phyloP scores from a whole-genome alignment of 1,284 basidiomycete species.

The Sanghuangporus sanghuang region DNA sequence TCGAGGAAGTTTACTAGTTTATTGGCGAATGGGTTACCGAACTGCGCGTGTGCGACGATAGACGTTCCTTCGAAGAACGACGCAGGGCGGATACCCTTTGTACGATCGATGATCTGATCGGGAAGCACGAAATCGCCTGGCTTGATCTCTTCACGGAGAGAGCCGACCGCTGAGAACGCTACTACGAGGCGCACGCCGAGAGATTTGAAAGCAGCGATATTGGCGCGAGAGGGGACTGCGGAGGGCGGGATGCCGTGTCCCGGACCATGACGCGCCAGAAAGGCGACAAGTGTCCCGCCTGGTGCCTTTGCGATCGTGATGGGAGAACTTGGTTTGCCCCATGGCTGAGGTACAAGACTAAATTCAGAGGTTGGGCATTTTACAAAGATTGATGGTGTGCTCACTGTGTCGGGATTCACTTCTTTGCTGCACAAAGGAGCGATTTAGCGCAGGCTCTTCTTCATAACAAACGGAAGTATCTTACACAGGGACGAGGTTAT shows the following conservation, averaged over 20 bases:
- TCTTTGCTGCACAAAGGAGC: conserved; percentile 43
- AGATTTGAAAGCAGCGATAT: conserved; percentile 93
- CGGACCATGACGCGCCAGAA: conserved; percentile 86
- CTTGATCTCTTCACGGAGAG: conserved; percentile 91
- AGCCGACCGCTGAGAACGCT: conserved; percentile 95
- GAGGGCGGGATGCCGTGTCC: conserved; percentile 76
- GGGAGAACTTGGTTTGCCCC: conserved; percentile 90
- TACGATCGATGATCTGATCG: conserved; percentile 93
- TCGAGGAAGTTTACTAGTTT: conserved; percentile 70
- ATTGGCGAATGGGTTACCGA: conserved; percentile 85
- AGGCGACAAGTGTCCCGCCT: conserved; percentile 78
- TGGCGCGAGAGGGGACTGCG: conserved; percentile 79
- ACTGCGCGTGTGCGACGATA: conserved; percentile 89
- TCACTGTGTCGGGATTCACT: conserved; percentile 66
- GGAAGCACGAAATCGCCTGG: conserved; percentile 90
- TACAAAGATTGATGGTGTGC: not conserved
- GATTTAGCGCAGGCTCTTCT: not conserved
- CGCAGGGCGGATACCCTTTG: conserved; percentile 83
- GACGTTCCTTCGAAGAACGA: conserved; percentile 84
- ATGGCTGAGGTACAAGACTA: conserved; percentile 56
- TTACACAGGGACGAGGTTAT: conserved; percentile 81
- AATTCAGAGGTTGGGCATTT: conserved; percentile 3
- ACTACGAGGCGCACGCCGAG: conserved; percentile 87
- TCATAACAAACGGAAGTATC: conserved; percentile 24
- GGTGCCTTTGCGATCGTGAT: conserved; percentile 85